Conservation (phyloP, 2,329 filamentous ascomycete species). For the Didymella exigua region DNA sequence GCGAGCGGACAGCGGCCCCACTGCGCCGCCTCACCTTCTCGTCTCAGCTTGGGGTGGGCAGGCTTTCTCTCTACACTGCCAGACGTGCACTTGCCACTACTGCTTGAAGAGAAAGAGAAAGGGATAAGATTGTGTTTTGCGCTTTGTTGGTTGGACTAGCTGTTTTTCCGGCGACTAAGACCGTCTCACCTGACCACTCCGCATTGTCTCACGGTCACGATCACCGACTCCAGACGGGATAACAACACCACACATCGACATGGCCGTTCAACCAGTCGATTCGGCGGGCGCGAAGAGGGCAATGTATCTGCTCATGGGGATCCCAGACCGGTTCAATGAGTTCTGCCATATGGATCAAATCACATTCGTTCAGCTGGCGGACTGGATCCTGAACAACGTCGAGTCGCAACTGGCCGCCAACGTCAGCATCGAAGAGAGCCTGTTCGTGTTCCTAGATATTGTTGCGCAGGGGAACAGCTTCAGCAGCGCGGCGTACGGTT, state of each 20-base stretch:
- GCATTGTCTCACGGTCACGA: conserved; percentile 8
- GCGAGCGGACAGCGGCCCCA: conserved; percentile 21
- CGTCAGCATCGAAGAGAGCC: conserved; percentile 46
- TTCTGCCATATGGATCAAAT: conserved; percentile 48
- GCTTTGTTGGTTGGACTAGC: conserved; percentile 8
- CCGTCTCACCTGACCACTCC: conserved; percentile 19
- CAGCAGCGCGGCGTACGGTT: conserved; percentile 38
- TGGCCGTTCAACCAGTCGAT: conserved; percentile 27
- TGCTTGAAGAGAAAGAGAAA: neutral
- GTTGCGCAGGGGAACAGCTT: conserved; percentile 47
- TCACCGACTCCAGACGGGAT: neutral
- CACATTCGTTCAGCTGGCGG: conserved; percentile 46
- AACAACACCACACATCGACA: conserved; percentile 16
- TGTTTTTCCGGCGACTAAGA: conserved; percentile 14
- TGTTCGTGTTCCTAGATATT: conserved; percentile 47
- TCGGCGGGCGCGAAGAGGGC: conserved; percentile 39
- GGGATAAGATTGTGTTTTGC: conserved; percentile 1
- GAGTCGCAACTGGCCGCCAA: conserved; percentile 36
- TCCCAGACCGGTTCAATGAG: conserved; percentile 46
- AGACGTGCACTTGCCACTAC: neutral
- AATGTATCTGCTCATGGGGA: conserved; percentile 41
- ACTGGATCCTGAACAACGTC: conserved; percentile 46
- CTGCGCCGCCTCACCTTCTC: conserved; percentile 18
- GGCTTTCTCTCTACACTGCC: neutral
- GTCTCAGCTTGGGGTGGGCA: conserved; percentile 8